Evolutionary conservation across 768 basidiomycete genomes (phyloP), one percentile per base, ranked within the genome.

Genomic region (Tephrocybe sp.): DNA sequence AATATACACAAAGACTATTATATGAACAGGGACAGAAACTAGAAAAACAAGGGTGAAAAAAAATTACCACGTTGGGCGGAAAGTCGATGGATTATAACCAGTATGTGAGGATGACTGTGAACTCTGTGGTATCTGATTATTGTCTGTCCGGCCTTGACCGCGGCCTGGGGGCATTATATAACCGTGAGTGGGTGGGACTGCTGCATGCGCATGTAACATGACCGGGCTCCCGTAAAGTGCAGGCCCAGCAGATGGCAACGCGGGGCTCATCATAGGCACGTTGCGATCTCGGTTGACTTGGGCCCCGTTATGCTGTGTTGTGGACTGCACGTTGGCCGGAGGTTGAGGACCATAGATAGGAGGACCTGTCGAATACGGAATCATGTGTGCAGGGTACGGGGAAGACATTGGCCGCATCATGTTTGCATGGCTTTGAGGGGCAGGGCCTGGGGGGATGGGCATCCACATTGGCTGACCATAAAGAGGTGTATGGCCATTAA

Each of bases 171-270:
- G 71, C 64, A 78, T 65, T 53, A 80, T 76, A 47, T 83, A 77
- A 17, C 73, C 74, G 57, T 72, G 69, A 51, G 67, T 74, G 64
- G 70, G 71, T 34, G 68, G 63, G 56, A 73, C 65, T 21, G 62
- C 18, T 25, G 67, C 65, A 77, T 73, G 74, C 5, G 85, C 72
- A 75, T 81, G 86, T 73, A 90, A 79, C 65, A 90, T 65, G 15
- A 84, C 81, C 10, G 88, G 88, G 61, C 86, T 89, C 32, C 77
- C 76, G 65, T 88, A 90, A 79, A 89, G 83, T 14, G 75, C 63
- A 45, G 77, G 68, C 20, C 72, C 70, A n/a, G 81, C 77, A 63
- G 79, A 79, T 28, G 79, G 68, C 71, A 88, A 75, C n/a, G 78
- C 79, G n/a, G 89, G 89, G 63, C 87, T 90, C 68, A 90, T 79